Evolutionary conservation across 176 grass and related monocot genomes (phyloP).

Genomic region (Lolium multiflorum): DNA sequence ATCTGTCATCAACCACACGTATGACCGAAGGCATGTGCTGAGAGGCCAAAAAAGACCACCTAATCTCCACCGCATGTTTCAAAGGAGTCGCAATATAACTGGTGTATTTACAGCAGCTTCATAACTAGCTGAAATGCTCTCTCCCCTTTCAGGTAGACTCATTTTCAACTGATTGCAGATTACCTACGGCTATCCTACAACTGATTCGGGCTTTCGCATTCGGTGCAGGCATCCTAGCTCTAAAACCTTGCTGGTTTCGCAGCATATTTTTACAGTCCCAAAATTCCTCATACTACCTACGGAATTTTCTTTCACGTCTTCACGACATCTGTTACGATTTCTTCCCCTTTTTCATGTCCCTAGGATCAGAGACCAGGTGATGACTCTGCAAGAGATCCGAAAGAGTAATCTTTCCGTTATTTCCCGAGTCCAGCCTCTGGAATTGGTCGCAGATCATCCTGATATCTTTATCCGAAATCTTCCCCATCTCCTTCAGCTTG

Average conservation of each 20-base stretch:
- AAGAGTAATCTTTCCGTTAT: constrained; percentile 90
- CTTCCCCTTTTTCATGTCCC: constrained; percentile 54
- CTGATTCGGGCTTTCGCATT: not conserved
- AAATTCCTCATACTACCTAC: constrained; percentile 30
- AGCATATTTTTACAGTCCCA: not conserved
- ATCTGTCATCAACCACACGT: not conserved
- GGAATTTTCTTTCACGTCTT: not conserved
- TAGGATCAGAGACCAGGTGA: constrained; percentile 46
- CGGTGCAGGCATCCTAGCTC: constrained; percentile 20
- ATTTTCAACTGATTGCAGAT: not conserved
- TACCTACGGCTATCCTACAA: constrained; percentile 14
- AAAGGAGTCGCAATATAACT: constrained; percentile 21
- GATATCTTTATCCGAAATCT: constrained; percentile 80
- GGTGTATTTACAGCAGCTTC: constrained; percentile 44
- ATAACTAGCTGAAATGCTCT: constrained; percentile 20
- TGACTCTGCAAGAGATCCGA: constrained; percentile 80
- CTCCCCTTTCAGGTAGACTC: not conserved
- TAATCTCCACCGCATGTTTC: not conserved
- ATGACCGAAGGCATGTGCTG: not conserved
- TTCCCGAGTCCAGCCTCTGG: constrained; percentile 73
- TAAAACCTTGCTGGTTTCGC: not conserved
- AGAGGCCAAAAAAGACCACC: not conserved
- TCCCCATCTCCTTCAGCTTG: constrained; percentile 95
- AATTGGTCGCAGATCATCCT: constrained; percentile 82
- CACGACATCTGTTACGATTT: constrained; percentile 46